A percentile compares a stretch with the other conserved stretches of the same genome.
Evolutionary conservation across 2,329 filamentous ascomycete genomes (phyloP).

Genomic region (Exophiala bonariae): DNA sequence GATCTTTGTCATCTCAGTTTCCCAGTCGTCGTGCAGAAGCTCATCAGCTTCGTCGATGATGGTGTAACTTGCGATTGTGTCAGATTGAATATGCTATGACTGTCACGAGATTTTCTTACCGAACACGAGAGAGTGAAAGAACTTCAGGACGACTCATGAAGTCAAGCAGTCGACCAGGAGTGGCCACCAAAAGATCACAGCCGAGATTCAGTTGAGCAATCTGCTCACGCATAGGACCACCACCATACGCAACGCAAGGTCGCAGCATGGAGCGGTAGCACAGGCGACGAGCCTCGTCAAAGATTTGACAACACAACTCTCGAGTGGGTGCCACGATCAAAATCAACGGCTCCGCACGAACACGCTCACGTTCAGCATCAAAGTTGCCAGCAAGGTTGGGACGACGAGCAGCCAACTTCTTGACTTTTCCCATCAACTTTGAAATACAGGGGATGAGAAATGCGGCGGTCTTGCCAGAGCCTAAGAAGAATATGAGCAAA

Average conservation of each 20-base stretch:
- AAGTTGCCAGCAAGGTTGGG: slow-evolving; percentile 62
- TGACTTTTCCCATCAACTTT: slow-evolving; percentile 92
- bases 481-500: slow-evolving; percentile 46
- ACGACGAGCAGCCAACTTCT: slow-evolving; percentile 77
- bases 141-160: slow-evolving; percentile 70
- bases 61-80: slow-evolving; percentile 36
- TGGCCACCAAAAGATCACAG: slow-evolving; percentile 85
- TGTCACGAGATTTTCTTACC: slow-evolving; percentile 43
- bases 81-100: no score
- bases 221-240: slow-evolving; percentile 70
- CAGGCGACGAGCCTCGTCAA: slow-evolving; percentile 87
- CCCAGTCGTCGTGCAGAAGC: slow-evolving; percentile 79
- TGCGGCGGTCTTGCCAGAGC: slow-evolving; percentile 93
- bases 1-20: slow-evolving; percentile 71
- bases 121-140: slow-evolving; percentile 72
- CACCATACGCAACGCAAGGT: slow-evolving; percentile 86
- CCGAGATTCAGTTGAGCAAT: slow-evolving; percentile 73
- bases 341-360: slow-evolving; percentile 82
- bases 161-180: slow-evolving; percentile 81
- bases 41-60: slow-evolving; percentile 96
- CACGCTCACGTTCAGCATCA: slow-evolving; percentile 49
- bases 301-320: slow-evolving; percentile 91
- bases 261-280: slow-evolving; percentile 95
- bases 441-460: slow-evolving; percentile 88
- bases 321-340: slow-evolving; percentile 83